Conservation (phyloP, 2,329 filamentous ascomycete genomes). For the Paecilomyces fulvus region DNA sequence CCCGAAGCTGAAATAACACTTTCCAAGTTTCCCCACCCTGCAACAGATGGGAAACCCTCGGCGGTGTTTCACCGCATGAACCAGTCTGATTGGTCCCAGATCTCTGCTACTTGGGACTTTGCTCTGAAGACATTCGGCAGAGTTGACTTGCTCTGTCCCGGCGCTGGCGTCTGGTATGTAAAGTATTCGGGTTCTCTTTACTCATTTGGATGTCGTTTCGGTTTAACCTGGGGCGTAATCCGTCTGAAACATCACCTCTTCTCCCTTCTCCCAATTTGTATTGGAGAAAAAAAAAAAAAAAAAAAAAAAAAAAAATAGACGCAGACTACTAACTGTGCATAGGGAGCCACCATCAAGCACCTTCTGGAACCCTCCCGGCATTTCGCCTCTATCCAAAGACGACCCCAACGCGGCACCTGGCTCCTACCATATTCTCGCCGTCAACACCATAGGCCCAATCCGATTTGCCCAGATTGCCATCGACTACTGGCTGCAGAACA, state of each 20-base stretch:
- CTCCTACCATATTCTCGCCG: conserved; percentile 11
- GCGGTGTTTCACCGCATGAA: conserved; percentile 5
- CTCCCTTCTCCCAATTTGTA: not conserved
- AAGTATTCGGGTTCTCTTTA: not conserved
- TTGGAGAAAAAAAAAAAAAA: conserved; percentile 1
- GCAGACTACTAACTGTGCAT: conserved; percentile 4
- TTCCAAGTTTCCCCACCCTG: conserved; percentile 2
- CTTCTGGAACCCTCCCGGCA: conserved; percentile 15
- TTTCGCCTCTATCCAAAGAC: conserved; percentile 10
- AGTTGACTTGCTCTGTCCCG: not conserved
- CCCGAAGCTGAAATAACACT: conserved; percentile 13
- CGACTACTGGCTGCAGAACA: conserved; percentile 10
- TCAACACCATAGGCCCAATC: conserved; percentile 14
- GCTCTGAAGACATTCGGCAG: conserved; percentile 9
- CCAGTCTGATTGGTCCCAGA: conserved; percentile 17
- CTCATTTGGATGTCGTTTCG: not conserved
- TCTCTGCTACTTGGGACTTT: conserved; percentile 10
- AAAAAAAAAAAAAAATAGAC: conserved; percentile 7
- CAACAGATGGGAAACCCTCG: not conserved
- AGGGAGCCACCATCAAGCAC: conserved; percentile 13
- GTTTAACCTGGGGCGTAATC: not conserved
- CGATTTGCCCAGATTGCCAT: conserved; percentile 16
- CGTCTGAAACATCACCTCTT: not conserved
- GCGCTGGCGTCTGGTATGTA: not conserved
- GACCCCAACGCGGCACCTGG: conserved; percentile 8